Conservation (phyloP, 1,284 basidiomycete genomes). For the Puccinia novopanici region DNA sequence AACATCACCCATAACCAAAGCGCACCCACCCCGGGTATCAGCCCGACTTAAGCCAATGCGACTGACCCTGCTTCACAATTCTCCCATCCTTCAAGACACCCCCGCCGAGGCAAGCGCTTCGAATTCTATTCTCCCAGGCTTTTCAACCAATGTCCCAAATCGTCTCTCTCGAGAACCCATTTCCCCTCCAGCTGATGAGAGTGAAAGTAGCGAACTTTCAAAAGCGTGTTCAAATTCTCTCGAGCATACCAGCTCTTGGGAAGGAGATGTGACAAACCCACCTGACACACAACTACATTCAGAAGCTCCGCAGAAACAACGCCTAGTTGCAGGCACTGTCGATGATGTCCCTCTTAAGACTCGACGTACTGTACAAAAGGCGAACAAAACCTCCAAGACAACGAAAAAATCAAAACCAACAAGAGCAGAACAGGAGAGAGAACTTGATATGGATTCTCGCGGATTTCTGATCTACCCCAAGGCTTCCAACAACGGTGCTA, state of each 20-base stretch:
- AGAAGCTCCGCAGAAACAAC: background rate
- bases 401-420: constrained; percentile 3
- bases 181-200: constrained; percentile 1
- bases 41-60: constrained; percentile 24
- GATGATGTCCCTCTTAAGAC: background rate
- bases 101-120: background rate
- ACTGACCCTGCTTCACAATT: constrained; percentile 28
- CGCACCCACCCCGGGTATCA: constrained; percentile 17
- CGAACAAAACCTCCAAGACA: constrained; percentile 26
- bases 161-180: no score
- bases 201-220: constrained; percentile 48
- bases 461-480: constrained; percentile 48
- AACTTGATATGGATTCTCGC: constrained; percentile 31
- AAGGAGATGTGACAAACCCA: background rate
- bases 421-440: constrained; percentile 32
- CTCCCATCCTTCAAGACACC: background rate
- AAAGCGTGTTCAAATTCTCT: constrained; percentile 29
- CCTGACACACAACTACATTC: background rate
- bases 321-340: background rate
- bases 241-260: background rate
- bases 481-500: constrained; percentile 26
- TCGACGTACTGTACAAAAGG: background rate
- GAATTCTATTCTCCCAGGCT: background rate
- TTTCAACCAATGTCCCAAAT: background rate
- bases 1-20: constrained; percentile 19